Evolutionary conservation across 2,329 filamentous ascomycete genomes (phyloP).

Genomic region (Dryadomyces quercus-mongolicae): DNA sequence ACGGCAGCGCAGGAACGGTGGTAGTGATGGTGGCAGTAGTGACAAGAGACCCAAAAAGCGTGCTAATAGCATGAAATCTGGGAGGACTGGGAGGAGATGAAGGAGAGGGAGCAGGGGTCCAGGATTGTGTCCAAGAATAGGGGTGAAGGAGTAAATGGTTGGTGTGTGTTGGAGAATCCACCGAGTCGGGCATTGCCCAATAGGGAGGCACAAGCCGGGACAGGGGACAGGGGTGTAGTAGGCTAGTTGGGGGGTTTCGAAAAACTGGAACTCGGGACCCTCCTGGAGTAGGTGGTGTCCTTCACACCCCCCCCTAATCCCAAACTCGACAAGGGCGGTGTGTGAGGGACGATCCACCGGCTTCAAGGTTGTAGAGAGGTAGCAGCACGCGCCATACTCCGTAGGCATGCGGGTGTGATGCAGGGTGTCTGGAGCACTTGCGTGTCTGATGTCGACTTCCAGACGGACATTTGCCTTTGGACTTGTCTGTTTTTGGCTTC

Average conservation of each 20-base stretch:
- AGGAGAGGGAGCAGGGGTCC: slow-evolving; percentile 8
- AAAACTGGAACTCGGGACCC: slow-evolving; percentile 11
- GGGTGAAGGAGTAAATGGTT: slow-evolving; percentile 27
- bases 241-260: slow-evolving; percentile 9
- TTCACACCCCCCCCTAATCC: slow-evolving; percentile 5
- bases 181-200: slow-evolving; percentile 32
- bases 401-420: neutral
- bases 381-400: neutral
- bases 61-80: slow-evolving; percentile 8
- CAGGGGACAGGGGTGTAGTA: slow-evolving; percentile 15
- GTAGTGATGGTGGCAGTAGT: neutral
- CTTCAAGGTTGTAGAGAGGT: too few relatives aligned
- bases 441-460: neutral
- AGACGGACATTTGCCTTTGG: neutral
- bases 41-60: slow-evolving; percentile 1
- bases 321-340: slow-evolving; percentile 11
- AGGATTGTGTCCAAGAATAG: slow-evolving; percentile 4
- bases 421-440: neutral
- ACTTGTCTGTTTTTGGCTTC: neutral
- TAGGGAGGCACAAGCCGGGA: slow-evolving; percentile 32
- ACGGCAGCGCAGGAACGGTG: neutral
- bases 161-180: slow-evolving; percentile 21
- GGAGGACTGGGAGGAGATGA: slow-evolving; percentile 11
- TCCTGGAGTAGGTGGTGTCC: neutral
- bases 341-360: slow-evolving; percentile 1